These are phyloP conservation scores for Fusarium transvaalense DNA, from an alignment of 2,329 filamentous ascomycete genomes.

Conservation along the genomic window DNA sequence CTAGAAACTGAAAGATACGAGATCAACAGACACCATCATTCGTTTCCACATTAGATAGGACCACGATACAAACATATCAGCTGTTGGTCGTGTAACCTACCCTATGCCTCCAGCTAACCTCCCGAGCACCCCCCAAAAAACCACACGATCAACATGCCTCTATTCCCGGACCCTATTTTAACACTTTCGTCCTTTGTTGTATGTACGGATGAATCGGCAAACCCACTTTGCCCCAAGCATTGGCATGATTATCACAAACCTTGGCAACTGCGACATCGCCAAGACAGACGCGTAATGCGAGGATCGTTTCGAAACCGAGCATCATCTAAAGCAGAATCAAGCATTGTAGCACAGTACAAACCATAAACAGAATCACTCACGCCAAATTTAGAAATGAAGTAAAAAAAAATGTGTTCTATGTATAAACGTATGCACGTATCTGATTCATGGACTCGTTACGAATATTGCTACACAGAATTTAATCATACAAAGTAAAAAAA, in stretches of 20 bases:
- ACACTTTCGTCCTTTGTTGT: neutral
- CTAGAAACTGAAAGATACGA: neutral
- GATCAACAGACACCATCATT: neutral
- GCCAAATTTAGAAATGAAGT: slow-evolving; percentile 21
- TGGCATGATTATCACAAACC: slow-evolving; percentile 19
- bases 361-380: neutral
- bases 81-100: neutral
- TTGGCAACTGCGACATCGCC: slow-evolving; percentile 31
- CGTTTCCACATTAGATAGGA: neutral
- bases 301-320: slow-evolving; percentile 1
- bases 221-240: slow-evolving; percentile 17
- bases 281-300: slow-evolving; percentile 25
- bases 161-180: slow-evolving; percentile 24
- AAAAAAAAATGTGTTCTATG: neutral
- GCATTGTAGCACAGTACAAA: neutral
- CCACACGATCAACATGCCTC: neutral
- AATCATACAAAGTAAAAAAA: slow-evolving; percentile 43
- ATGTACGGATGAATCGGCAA: slow-evolving; percentile 31
- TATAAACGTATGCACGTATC: slow-evolving; percentile 5
- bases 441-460: slow-evolving; percentile 44
- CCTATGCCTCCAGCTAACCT: neutral
- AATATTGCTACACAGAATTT: slow-evolving; percentile 33
- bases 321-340: neutral
- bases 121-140: neutral
- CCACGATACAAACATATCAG: neutral